These are phyloP conservation scores for Plenodomus biglobosus DNA, from an alignment of 2,329 filamentous ascomycete genomes.

Conservation along the genomic window DNA sequence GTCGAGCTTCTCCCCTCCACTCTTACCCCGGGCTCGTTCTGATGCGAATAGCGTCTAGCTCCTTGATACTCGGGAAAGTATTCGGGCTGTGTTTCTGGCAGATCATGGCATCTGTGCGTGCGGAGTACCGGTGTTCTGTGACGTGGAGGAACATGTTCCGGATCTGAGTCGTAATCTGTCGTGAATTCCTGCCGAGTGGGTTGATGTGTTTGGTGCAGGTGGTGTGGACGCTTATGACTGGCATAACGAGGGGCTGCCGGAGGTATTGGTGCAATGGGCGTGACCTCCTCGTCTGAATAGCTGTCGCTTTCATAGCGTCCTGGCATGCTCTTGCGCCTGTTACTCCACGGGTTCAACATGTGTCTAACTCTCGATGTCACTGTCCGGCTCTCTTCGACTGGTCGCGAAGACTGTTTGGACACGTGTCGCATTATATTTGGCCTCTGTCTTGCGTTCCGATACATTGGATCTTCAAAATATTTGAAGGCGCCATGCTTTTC, in stretches of 20 bases:
- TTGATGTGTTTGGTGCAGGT: slow-evolving; percentile 39
- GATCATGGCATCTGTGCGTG: slow-evolving; percentile 48
- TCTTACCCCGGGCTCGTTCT: slow-evolving; percentile 15
- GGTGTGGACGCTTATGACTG: slow-evolving; percentile 36
- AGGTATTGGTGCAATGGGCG: slow-evolving; percentile 28
- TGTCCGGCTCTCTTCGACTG: slow-evolving; percentile 31
- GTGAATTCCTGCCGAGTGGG: slow-evolving; percentile 36
- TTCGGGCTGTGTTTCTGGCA: slow-evolving; percentile 42
- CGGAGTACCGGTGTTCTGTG: slow-evolving; percentile 36
- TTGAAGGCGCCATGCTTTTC: slow-evolving; percentile 48
- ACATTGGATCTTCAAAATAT: slow-evolving; percentile 55
- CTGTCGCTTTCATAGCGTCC: slow-evolving; percentile 34
- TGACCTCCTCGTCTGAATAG: slow-evolving; percentile 33
- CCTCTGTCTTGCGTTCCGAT: slow-evolving; percentile 49
- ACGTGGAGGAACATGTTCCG: slow-evolving; percentile 14
- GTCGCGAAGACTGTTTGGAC: slow-evolving; percentile 33
- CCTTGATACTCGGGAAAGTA: slow-evolving; percentile 44
- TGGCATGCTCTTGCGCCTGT: slow-evolving; percentile 28
- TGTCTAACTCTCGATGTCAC: slow-evolving; percentile 38
- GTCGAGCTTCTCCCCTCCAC: slow-evolving; percentile 18
- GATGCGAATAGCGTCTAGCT: slow-evolving; percentile 30
- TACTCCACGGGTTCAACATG: slow-evolving; percentile 39
- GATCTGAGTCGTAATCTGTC: slow-evolving; percentile 36
- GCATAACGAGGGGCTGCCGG: slow-evolving; percentile 25
- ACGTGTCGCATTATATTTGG: slow-evolving; percentile 48